Percentiles rank a stretch among this genome's conserved stretches.
phyloP scores from a whole-genome alignment of 176 grass and related monocot genomes.

The Phoenix roebelenii region DNA sequence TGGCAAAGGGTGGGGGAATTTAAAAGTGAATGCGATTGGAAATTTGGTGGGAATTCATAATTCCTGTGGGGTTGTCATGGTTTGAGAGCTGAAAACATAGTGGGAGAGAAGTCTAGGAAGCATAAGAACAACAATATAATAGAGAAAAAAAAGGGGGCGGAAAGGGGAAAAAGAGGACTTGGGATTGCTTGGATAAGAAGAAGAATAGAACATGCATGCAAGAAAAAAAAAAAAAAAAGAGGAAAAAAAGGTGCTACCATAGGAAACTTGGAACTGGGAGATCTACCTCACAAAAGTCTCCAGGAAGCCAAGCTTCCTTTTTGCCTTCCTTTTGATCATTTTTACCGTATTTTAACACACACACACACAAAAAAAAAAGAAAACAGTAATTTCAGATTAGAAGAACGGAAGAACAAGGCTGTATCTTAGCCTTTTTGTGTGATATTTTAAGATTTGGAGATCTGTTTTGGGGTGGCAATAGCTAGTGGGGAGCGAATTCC shows the following conservation, averaged over 20 bases:
- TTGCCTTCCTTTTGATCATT: too few species aligned
- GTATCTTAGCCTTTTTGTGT: too few species aligned
- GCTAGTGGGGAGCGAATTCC: neutral
- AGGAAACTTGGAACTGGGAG: neutral
- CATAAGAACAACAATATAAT: too few species aligned
- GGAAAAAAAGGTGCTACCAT: neutral
- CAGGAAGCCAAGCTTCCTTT: too few species aligned
- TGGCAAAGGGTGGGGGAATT: neutral
- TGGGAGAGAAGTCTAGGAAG: too few species aligned
- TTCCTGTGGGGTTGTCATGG: neutral
- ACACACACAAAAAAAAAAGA: neutral
- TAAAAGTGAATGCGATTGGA: neutral
- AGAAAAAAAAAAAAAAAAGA: neutral
- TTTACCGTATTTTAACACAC: conserved; percentile 1
- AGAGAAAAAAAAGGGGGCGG: conserved; percentile 4
- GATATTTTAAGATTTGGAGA: too few species aligned
- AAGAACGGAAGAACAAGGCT: too few species aligned
- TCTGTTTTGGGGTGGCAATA: neutral
- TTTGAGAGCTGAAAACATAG: too few species aligned
- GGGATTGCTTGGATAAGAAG: conserved; percentile 22
- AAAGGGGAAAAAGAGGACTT: neutral
- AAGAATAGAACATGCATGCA: conserved; percentile 8
- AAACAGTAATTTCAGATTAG: neutral
- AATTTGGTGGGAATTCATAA: conserved; percentile 18
- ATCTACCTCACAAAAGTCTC: too few species aligned